Evolutionary conservation across 116 monocot species (phyloP), one percentile per base, ranked within the genome.

Genomic region (Papilionanthe hybrid): DNA sequence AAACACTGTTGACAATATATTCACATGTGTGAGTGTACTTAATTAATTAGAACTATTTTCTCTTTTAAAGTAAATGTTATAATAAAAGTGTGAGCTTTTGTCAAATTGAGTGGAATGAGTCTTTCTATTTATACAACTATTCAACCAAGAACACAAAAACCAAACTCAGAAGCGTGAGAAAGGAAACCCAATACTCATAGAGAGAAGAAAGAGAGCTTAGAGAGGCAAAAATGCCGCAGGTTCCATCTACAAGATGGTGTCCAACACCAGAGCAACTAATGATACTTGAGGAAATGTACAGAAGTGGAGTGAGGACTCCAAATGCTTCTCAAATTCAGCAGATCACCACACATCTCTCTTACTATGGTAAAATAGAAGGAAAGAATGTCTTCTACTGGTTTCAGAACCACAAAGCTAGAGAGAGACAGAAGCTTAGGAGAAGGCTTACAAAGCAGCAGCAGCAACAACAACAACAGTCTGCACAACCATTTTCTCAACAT

Each of bases 321-420:
- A 92, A 87, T 68, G 92, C 92, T 3, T 81, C 92, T 6, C 87
- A 92, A 78, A 92, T 92, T 65, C 92, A 92, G 74, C 92, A 92
- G 75, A 92, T 92, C 48, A 92, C 92, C 0, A 81, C 92, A 0
- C 87, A 92, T 30, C 84, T 92, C 44, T 85, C 89, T 2, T 87
- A 79, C 56, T 92, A 89, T 13, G 92, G 92, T 11, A 89, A 87
- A 80, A 92, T 92, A 20, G 92, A 92, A 76, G 92, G 92, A 13
- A 92, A 92, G 68, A 92, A 92, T 75, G 92, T 92, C 29, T 92
- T 92, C 82, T 92, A 92, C 76, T 92, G 92, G 92, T 92, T 92
- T 75, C 92, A 92, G 85, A 92, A 92, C 85, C 92, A 92, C 80
- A 92, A 92, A 84, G 92, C 92, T 10, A 75, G 92, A 58, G 92